Evolutionary conservation across 495 filamentous ascomycete genomes (phyloP), one percentile per base, ranked within the genome.

Genomic region (Aspergillus ostianus): DNA sequence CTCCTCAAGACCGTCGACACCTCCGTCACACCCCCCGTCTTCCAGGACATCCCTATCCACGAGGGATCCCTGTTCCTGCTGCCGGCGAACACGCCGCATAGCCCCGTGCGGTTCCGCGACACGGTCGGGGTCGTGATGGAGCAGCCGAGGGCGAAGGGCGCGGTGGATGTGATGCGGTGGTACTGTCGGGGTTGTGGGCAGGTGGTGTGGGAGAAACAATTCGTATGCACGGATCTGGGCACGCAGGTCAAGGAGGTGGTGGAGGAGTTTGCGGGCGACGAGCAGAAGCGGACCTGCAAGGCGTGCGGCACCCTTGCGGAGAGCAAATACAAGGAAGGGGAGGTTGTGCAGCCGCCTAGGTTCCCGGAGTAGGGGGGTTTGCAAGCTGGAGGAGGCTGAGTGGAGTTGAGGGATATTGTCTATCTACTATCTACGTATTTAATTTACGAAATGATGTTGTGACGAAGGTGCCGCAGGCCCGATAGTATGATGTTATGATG

Each of bases 231-330:
- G 48, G 89, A 98, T 73, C 72, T 98, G 53, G 94, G 94, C n/a
- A 96, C 91, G 47, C 94, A 98, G 82, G 92, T 98, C 58, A 98
- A 97, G 81, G 87, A 82, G 57, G 95, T 93, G 6, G 93, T 98
- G 30, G 86, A 96, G 69, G 82, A 75, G 49, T 97, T 97, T 70
- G 89, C 85, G 65, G 83, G 74, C 3, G 85, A 86, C 65, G 83
- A 87, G 60, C 83, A 85, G 64, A 84, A 82, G 73, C 83, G 95
- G 73, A 89, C 76, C 60, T 98, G 94, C 76, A 81, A 82, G 65
- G 80, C 78, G 17, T 98, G 94, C 70, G 93, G 93, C 15, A 79
- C 76, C 55, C 61, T 96, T 56, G 93, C 91, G 21, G 77, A 86
- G 61, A 63, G 72, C 18, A 72, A 59, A 58, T 70, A 72, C 62